Evolutionary conservation across 1,139 yeast genomes (phyloP).

Genomic region (Candida glucosophila): DNA sequence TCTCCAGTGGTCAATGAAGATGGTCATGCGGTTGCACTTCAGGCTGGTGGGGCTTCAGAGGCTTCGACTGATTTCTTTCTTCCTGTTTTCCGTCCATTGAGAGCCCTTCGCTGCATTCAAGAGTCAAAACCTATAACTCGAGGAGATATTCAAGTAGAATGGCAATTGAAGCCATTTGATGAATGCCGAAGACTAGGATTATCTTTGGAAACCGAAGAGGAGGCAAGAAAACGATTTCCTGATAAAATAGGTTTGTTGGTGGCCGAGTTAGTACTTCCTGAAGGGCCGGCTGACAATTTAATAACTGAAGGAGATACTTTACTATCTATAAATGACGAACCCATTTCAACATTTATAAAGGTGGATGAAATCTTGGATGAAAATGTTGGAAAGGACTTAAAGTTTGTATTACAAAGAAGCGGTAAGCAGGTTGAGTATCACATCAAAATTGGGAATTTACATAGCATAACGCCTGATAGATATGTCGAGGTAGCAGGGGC

Average conservation of each 20-base stretch:
- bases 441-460: constrained; percentile 65
- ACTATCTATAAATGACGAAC: constrained; percentile 59
- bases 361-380: constrained; percentile 82
- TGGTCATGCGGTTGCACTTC: constrained; percentile 84
- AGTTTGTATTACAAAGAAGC: constrained; percentile 62
- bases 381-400: constrained; percentile 52
- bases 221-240: constrained; percentile 64
- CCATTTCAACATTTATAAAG: constrained; percentile 62
- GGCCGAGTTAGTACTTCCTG: constrained; percentile 75
- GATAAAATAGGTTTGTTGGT: constrained; percentile 73
- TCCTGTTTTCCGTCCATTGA: constrained; percentile 73
- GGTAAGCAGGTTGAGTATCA: constrained; percentile 47
- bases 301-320: constrained; percentile 84
- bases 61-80: constrained; percentile 90
- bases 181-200: constrained; percentile 86
- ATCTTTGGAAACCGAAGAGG: constrained; percentile 63
- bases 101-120: constrained; percentile 76
- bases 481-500: constrained; percentile 85
- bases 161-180: constrained; percentile 82
- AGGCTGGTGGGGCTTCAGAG: constrained; percentile 89
- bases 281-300: constrained; percentile 73
- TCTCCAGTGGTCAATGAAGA: constrained; percentile 88
- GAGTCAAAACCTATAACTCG: constrained; percentile 49
- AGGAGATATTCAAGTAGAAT: constrained; percentile 85
- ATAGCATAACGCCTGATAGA: constrained; percentile 72